Percentiles rank a stretch among this genome's conserved stretches.
Evolutionary conservation across 2,329 filamentous ascomycete genomes (phyloP).

Genomic region (Xylaria multiplex): DNA sequence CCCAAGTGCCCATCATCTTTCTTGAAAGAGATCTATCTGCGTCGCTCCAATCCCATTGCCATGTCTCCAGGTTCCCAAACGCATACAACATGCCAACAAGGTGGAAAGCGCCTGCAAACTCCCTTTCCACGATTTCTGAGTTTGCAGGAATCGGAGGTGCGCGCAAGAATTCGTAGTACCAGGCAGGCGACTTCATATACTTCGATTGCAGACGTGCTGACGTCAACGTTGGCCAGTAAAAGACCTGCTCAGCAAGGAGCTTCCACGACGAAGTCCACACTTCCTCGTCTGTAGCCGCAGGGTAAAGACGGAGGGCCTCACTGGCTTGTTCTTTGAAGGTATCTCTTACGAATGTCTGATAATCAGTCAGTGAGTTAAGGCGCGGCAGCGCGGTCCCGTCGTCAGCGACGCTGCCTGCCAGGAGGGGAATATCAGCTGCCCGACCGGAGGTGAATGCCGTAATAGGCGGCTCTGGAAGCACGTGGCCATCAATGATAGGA

Average conservation of each 20-base stretch:
- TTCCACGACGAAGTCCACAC: constrained; percentile 23
- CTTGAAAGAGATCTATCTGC: constrained; percentile 28
- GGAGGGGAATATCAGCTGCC: constrained; percentile 22
- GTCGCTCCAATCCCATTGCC: constrained; percentile 34
- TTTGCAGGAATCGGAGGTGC: constrained; percentile 29
- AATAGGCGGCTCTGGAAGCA: constrained; percentile 27
- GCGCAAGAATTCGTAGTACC: constrained; percentile 30
- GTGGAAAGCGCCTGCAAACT: constrained; percentile 33
- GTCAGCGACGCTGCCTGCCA: constrained; percentile 19
- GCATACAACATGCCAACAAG: constrained; percentile 31
- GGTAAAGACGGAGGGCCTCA: constrained; percentile 28
- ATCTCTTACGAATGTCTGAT: constrained; percentile 14
- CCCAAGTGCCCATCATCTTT: constrained; percentile 27
- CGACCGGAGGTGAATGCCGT: constrained; percentile 14
- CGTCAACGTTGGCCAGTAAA: constrained; percentile 32
- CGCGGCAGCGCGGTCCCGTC: constrained; percentile 32
- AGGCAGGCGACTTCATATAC: constrained; percentile 26
- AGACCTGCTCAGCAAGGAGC: constrained; percentile 29
- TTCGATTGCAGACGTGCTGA: constrained; percentile 24
- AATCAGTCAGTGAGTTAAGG: constrained; percentile 11
- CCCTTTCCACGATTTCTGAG: constrained; percentile 23
- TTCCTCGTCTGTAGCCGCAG: constrained; percentile 23
- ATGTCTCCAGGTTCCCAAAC: constrained; percentile 29
- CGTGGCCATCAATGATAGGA: constrained; percentile 29
- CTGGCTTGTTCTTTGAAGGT: constrained; percentile 22